Base-by-base conservation (phyloP, 2,329 filamentous ascomycete species). In the Aspergillus latus region DNA sequence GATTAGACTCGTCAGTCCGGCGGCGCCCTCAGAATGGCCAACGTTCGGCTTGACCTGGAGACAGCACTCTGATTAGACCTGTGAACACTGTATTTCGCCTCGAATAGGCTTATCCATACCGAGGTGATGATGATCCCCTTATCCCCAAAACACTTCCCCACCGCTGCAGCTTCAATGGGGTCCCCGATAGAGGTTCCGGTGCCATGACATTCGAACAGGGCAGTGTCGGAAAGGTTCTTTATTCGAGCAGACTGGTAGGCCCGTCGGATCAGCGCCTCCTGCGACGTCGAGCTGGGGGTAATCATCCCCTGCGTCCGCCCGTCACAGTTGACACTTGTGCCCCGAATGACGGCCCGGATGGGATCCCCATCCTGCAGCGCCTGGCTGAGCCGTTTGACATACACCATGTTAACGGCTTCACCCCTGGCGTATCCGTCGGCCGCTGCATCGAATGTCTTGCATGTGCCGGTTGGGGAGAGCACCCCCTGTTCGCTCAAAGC, bases 131-230 rank as follows among this genome's bases (percentile, higher is more conserved):
- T 21, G 21, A 21, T 21, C 21, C 21, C 21, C 21, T 21, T 16
- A 2, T 62, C 59, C 1, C 67, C 68, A 2, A 66, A 57, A 16
- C 54, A 15, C 9, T 40, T 44, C 2, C 48, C 46, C 3, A 68
- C 54, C 4, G 68, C 68, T 1, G 37, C 13, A 0, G 60, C 50
- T 58, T 75, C 73, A 0, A 68, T 53, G 0, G 72, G 72, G 54
- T 75, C 73, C 13, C 73, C 73, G 15, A 67, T 67, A 5, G 63
- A 62, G 0, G 72, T 74, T 4, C 76, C 77, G 0, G 78, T 79
- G 32, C 76, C 76, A 55, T 79, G 77, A 1, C 68, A 68, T 55
- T 79, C 74, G 7, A 78, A 71, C 58, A 71, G 79, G 1, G 60
- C 62, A 15, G 62, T 62, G 4, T 55, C 34, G 0, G 57, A 42